These are phyloP conservation scores for Saccharomyces kudriavzevii DNA, from an alignment of 805 yeast genomes.

Conservation along the genomic window DNA sequence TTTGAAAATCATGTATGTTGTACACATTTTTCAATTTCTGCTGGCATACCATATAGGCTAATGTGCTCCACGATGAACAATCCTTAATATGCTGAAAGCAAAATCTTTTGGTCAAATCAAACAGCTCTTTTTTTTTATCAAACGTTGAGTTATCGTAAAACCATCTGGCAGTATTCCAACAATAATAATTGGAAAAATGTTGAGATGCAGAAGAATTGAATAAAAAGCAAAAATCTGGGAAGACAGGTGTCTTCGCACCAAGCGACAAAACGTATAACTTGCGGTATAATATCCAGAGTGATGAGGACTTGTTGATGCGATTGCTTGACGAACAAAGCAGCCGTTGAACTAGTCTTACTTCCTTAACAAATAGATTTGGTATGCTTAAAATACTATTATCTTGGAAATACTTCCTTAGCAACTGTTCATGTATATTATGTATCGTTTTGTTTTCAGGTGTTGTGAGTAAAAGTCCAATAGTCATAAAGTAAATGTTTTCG, in stretches of 20 bases:
- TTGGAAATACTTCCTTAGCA: slow-evolving; percentile 11
- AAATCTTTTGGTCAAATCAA: slow-evolving; percentile 15
- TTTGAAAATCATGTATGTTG: slow-evolving; percentile 8
- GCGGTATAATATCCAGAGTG: slow-evolving; percentile 32
- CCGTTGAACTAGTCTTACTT: slow-evolving; percentile 12
- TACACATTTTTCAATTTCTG: background rate
- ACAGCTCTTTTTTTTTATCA: slow-evolving; percentile 6
- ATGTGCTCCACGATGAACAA: slow-evolving; percentile 32
- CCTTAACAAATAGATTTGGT: slow-evolving; percentile 11
- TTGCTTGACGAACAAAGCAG: slow-evolving; percentile 30
- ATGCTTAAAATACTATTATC: background rate
- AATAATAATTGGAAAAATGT: slow-evolving; percentile 34
- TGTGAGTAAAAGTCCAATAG: slow-evolving; percentile 30
- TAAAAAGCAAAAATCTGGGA: slow-evolving; percentile 10
- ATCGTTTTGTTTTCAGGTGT: slow-evolving; percentile 33
- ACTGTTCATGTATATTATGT: slow-evolving; percentile 26
- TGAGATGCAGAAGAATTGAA: slow-evolving; percentile 24
- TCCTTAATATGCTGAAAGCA: slow-evolving; percentile 25
- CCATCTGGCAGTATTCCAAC: slow-evolving; percentile 35
- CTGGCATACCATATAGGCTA: slow-evolving; percentile 16
- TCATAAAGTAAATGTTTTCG: slow-evolving; percentile 16
- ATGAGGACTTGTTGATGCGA: slow-evolving; percentile 34
- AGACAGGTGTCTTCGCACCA: background rate
- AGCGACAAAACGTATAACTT: slow-evolving; percentile 19
- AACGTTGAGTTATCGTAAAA: slow-evolving; percentile 18